These are phyloP conservation scores for Orychophragmus violaceus DNA, from an alignment of 345 rosid species.

Conservation along the genomic window DNA sequence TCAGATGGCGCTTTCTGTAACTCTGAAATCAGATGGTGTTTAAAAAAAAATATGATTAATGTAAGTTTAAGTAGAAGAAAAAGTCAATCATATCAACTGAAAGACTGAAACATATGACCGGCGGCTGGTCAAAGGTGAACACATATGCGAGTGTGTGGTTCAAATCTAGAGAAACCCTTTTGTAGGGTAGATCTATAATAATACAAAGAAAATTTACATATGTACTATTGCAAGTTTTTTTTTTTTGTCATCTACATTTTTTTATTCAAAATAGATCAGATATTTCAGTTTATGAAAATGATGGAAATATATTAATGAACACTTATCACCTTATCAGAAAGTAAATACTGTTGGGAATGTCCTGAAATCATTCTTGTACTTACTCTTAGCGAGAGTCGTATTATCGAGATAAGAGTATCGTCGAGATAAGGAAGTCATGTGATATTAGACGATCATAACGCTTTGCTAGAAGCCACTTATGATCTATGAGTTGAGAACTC, in stretches of 20 bases:
- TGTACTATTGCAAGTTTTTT: background rate
- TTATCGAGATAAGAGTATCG: no score
- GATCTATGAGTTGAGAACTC: no score
- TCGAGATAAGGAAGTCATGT: no score
- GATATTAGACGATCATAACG: no score
- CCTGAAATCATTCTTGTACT: no score
- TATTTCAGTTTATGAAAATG: no score
- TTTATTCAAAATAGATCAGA: no score
- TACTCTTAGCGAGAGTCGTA: no score
- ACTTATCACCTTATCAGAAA: background rate
- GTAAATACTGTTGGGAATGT: no score
- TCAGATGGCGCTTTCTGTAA: background rate
- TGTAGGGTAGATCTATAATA: background rate
- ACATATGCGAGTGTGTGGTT: constrained; percentile 9
- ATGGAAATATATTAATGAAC: constrained; percentile 2
- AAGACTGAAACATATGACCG: background rate
- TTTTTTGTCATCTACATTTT: no score
- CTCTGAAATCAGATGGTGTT: background rate
- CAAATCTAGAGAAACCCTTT: background rate
- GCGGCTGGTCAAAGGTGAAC: constrained; percentile 11
- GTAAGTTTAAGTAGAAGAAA: background rate
- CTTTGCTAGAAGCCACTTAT: no score
- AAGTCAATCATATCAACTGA: background rate
- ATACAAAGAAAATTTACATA: background rate
- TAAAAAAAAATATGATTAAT: background rate